phyloP scores from a whole-genome alignment of 2,329 filamentous ascomycete genomes.

The Penicillium sp. region DNA sequence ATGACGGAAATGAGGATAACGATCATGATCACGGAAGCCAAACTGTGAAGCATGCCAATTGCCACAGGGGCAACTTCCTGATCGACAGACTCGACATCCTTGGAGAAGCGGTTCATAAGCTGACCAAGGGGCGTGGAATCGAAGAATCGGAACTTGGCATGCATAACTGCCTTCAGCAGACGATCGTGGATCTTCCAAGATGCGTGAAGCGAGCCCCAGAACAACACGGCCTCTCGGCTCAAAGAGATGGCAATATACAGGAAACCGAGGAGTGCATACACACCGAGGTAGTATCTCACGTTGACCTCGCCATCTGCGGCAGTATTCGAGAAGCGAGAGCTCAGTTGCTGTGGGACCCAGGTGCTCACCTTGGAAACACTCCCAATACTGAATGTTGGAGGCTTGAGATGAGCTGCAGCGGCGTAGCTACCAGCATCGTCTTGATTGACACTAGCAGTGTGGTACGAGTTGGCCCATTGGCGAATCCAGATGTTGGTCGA shows the following conservation, averaged over 20 bases:
- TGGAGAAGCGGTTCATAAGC: constrained; percentile 97
- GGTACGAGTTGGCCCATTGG: constrained; percentile 90
- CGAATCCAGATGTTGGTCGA: constrained; percentile 93
- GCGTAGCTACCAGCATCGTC: constrained; percentile 39
- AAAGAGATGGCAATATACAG: constrained; percentile 77
- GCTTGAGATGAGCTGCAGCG: constrained; percentile 37
- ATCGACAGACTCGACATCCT: constrained; percentile 90
- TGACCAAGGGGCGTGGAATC: constrained; percentile 93
- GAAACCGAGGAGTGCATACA: constrained; percentile 77
- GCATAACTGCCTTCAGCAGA: constrained; percentile 72
- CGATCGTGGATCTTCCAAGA: constrained; percentile 77
- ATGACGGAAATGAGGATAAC: constrained; percentile 81
- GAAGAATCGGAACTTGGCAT: constrained; percentile 96
- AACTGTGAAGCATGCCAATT: constrained; percentile 66
- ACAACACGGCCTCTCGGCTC: constrained; percentile 78
- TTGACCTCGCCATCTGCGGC: constrained; percentile 56
- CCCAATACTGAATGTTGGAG: constrained; percentile 36
- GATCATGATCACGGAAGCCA: constrained; percentile 72
- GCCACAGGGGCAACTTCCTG: constrained; percentile 93
- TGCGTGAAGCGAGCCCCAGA: constrained; percentile 84
- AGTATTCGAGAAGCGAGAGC: constrained; percentile 13
- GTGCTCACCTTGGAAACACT: constrained; percentile 34
- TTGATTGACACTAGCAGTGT: constrained; percentile 39
- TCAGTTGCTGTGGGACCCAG: constrained; percentile 29
- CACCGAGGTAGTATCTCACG: constrained; percentile 72